Base-by-base conservation (phyloP, 306 rosid genomes). In the Sophora flavescens region DNA sequence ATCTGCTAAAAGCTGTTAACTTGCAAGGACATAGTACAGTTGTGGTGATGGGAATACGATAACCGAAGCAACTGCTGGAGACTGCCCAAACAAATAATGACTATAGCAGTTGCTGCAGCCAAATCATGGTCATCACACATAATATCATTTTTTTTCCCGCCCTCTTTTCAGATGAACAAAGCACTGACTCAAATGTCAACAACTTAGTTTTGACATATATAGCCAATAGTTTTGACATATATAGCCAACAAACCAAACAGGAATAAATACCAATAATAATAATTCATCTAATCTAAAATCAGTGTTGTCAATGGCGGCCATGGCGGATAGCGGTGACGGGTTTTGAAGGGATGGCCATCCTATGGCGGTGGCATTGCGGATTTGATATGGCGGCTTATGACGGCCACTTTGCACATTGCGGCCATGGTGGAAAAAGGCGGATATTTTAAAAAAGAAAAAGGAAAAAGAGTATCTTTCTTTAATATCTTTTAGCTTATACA, bases 101-200 rank as follows among this genome's bases (percentile, higher is more conserved):
- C 33, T 59, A n/a, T n/a, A 32, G 54, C 75, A 64, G 45, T 65
- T 56, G 9, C 70, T 48, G 47, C n/a, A 8, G 64, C 35, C 14
- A 52, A 51, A 70, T 70, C 64, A 70, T 18, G 17, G 8, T 35
- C 56, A 60, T 35, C 54, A 68, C 32, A 3, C 3, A 30, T 3
- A 30, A 30, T 30, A 30, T 14, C 6, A 6, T 4, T 35, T 52
- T n/a, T n/a, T 36, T 78, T 15, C 57, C 56, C 13, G 1, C 32
- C 52, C 45, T 14, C 4, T 62, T 28, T 8, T 22, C 3, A 66
- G 56, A 44, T 42, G 16, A 36, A 64, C 35, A 42, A 5, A 62
- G n/a, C 56, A 42, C 13, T 30, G 28, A 63, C 38, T 28, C 57
- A 70, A 44, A 42, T 47, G 59, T 69, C 38, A 78, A 28, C 18